Evolutionary conservation across 192 early-diverging fungal species (phyloP).

Genomic region (Geosiphon pyriformis): DNA sequence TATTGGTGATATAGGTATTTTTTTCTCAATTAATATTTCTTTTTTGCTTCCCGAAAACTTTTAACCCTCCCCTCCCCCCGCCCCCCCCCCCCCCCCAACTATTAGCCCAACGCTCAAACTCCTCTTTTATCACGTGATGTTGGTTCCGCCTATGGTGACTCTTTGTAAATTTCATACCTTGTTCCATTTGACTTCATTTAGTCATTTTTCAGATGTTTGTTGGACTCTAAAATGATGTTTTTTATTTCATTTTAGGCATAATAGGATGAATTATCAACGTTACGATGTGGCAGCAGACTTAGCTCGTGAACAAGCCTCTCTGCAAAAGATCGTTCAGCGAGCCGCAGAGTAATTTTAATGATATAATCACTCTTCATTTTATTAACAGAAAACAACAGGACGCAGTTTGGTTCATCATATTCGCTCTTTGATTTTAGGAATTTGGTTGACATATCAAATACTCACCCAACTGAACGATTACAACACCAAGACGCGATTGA

Average conservation of each 20-base stretch:
- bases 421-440: conserved; percentile 18
- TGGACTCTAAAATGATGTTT: no score
- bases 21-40: not conserved
- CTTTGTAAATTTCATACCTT: not conserved
- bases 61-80: not conserved
- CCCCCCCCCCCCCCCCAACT: no score
- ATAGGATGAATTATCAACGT: conserved; percentile 5
- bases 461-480: conserved; percentile 10
- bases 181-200: not conserved
- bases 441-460: conserved; percentile 21
- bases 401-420: no score
- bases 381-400: no score
- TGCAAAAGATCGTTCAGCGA: conserved; percentile 16
- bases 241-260: not conserved
- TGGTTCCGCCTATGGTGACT: not conserved
- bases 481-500: conserved; percentile 24
- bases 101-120: conserved; percentile 8
- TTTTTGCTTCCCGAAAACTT: not conserved
- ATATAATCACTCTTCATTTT: no score
- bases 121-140: conserved; percentile 10
- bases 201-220: not conserved
- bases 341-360: conserved; percentile 15
- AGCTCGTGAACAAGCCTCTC: not conserved
- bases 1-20: not conserved
- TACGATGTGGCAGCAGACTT: not conserved